Evolutionary conservation across 192 early-diverging fungal genomes (phyloP).

Genomic region (Coemansia sp.): DNA sequence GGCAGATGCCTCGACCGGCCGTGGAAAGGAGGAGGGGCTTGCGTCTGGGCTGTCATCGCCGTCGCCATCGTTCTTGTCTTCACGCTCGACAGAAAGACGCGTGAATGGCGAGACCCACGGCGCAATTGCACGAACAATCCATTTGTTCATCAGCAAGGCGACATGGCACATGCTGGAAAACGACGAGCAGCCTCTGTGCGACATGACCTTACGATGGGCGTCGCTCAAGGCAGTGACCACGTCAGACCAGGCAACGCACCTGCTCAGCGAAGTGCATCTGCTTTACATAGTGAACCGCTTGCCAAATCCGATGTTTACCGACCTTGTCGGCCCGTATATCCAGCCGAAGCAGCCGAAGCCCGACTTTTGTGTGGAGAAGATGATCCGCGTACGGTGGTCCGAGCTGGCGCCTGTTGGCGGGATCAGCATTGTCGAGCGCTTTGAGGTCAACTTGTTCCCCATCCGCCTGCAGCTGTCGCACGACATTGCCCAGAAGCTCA

Average conservation of each 20-base stretch:
- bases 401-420: constrained; percentile 88
- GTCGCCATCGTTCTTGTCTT: constrained; percentile 13
- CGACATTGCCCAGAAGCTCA: constrained; percentile 79
- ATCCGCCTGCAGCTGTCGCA: constrained; percentile 82
- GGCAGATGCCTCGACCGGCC: not conserved
- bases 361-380: constrained; percentile 83
- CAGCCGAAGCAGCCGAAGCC: constrained; percentile 58
- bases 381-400: constrained; percentile 80
- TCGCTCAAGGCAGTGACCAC: constrained; percentile 74
- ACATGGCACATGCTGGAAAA: constrained; percentile 78
- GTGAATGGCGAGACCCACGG: constrained; percentile 55
- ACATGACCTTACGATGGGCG: constrained; percentile 67
- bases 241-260: constrained; percentile 77
- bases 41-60: constrained; percentile 7
- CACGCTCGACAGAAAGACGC: constrained; percentile 22
- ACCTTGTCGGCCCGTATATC: constrained; percentile 63
- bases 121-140: constrained; percentile 60
- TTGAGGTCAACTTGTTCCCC: constrained; percentile 87
- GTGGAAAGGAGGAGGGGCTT: not conserved
- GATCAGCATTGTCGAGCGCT: constrained; percentile 86
- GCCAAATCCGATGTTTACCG: constrained; percentile 59
- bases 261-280: constrained; percentile 77
- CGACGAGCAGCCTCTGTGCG: constrained; percentile 66
- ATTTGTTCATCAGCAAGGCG: constrained; percentile 66
- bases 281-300: constrained; percentile 70